Evolutionary conservation across 2,329 filamentous ascomycete genomes (phyloP).

Genomic region (Emergomyces pasteurianus): DNA sequence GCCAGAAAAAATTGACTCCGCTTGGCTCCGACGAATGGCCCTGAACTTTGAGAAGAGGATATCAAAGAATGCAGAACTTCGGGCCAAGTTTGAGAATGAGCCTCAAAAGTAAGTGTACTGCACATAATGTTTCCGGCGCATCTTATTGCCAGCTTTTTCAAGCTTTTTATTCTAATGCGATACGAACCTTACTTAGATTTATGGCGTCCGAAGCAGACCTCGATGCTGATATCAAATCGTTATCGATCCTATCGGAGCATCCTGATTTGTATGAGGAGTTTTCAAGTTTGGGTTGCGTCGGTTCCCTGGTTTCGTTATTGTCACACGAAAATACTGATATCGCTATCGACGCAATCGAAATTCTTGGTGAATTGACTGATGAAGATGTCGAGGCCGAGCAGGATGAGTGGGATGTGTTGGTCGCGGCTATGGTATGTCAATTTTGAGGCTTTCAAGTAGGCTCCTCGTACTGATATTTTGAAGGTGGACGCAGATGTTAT

Average conservation of each 20-base stretch:
- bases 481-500: slow-evolving; percentile 33
- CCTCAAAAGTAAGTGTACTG: slow-evolving; percentile 51
- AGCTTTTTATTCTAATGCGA: slow-evolving; percentile 11
- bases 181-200: slow-evolving; percentile 35
- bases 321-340: slow-evolving; percentile 97
- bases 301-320: slow-evolving; percentile 65
- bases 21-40: slow-evolving; percentile 73
- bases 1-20: slow-evolving; percentile 65
- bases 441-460: background rate
- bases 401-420: slow-evolving; percentile 67
- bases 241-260: slow-evolving; percentile 81
- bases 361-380: slow-evolving; percentile 82
- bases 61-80: slow-evolving; percentile 76
- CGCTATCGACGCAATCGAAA: slow-evolving; percentile 79
- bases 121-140: background rate
- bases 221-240: slow-evolving; percentile 72
- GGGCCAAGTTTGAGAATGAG: slow-evolving; percentile 70
- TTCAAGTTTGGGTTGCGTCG: slow-evolving; percentile 58
- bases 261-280: slow-evolving; percentile 73
- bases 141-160: too few relatives aligned
- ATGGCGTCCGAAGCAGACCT: slow-evolving; percentile 80
- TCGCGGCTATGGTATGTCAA: slow-evolving; percentile 43
- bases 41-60: slow-evolving; percentile 84
- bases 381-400: slow-evolving; percentile 78
- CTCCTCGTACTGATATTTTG: slow-evolving; percentile 4